Base-by-base conservation (phyloP, 768 basidiomycete genomes). In the Butyriboletus loyo region DNA sequence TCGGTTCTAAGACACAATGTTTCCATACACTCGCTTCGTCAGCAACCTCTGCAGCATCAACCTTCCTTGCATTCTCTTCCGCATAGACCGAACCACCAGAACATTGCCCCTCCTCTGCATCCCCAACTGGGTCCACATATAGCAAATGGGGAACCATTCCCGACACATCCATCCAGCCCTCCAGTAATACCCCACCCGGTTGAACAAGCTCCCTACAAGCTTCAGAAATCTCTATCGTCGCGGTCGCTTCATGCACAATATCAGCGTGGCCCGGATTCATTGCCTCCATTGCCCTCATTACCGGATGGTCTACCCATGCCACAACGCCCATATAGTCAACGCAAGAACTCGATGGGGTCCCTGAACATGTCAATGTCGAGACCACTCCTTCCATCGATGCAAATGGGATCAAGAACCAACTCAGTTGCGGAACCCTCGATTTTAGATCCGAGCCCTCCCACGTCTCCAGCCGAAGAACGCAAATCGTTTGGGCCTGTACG, bases 401-500 rank as follows among this genome's bases (percentile, higher is more conserved):
- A 84, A 55, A 59, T 79, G 46, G 75, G 74, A 50, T 75, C 80
- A 50, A 77, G 81, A 39, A 71, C 77, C 4, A 71, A 76, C 27
- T 84, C 85, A 2, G 71, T 79, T 62, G 71, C 71, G 13, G 77
- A 78, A 32, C 72, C 76, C 17, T 81, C 82, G 0, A 80, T 82
- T 55, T 77, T 79, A 42, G 85, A 86, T 50, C 84, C 85, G 30
- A 92, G 89, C 64, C 95, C 96, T 34, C 94, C 95, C 0, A 76
- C 82, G 36, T 94, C 92, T 7, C 96, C 93, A 2, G 75, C 81
- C 5, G 76, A 81, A 54, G 81, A 86, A 59, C 72, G 73, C 2
- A 73, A 73, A 27, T 66, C 77, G 8, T 66, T 72, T 4, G 92
- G 87, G 4, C 91, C 93, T 2, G 80, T 87, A 31, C 85, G 83